Percentiles rank a stretch among this genome's conserved stretches.
Evolutionary conservation across 768 basidiomycete genomes (phyloP).

Genomic region (Peribolospora kevripleyi): DNA sequence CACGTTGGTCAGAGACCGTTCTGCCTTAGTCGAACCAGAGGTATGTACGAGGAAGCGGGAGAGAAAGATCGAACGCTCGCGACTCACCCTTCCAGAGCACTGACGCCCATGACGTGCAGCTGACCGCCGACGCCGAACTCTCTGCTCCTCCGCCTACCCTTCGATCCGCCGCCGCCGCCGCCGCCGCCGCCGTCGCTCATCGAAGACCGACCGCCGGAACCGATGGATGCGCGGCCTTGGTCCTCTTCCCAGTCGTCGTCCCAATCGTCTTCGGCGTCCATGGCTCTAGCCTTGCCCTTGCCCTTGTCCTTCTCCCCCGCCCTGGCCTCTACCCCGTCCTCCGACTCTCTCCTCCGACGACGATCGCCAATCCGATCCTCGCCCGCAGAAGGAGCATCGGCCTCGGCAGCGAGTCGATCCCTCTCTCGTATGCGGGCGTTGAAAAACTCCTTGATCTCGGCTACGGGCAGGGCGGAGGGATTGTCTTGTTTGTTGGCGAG

Average conservation of each 20-base stretch:
- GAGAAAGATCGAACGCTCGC: neutral
- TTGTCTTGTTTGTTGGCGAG: slow-evolving; percentile 92
- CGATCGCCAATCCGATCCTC: no score
- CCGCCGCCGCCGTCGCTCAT: no score
- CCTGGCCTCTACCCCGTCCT: slow-evolving; percentile 12
- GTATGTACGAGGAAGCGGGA: neutral
- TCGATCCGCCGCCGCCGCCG: neutral
- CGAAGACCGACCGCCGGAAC: no score
- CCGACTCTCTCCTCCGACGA: slow-evolving; percentile 21
- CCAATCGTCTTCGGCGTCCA: no score
- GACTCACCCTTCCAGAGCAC: slow-evolving; percentile 65
- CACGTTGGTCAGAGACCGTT: no score
- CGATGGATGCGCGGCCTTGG: no score
- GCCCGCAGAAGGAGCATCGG: slow-evolving; percentile 3
- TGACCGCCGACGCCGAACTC: slow-evolving; percentile 19
- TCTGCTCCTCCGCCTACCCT: slow-evolving; percentile 34
- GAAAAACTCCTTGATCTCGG: slow-evolving; percentile 36
- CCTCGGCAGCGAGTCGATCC: slow-evolving; percentile 10
- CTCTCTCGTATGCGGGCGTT: slow-evolving; percentile 17
- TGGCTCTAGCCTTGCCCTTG: no score
- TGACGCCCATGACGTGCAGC: slow-evolving; percentile 68
- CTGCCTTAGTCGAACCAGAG: no score
- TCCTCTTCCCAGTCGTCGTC: no score
- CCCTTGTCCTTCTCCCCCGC: no score
- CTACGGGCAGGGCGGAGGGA: slow-evolving; percentile 51